Evolutionary conservation across 2,329 filamentous ascomycete genomes (phyloP), one percentile per base, ranked within the genome.

Genomic region (Epichloe uncinata): DNA sequence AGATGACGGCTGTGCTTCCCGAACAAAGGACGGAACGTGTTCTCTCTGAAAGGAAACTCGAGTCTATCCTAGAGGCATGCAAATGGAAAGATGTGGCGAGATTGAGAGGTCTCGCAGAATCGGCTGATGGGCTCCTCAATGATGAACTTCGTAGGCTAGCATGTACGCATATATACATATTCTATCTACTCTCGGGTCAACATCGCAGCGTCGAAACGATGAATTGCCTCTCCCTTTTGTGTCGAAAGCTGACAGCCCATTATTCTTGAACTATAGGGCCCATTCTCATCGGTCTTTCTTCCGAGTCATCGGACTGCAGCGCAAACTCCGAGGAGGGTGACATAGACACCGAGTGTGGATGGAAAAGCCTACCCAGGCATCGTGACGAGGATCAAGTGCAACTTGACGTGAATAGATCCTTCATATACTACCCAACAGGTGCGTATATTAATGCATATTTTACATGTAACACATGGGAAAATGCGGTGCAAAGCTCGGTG

Each of bases 341-440:
- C 16, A n/a, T 5, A 41, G 16, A 45, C n/a, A 40, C 45, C 22
- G 42, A 52, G 9, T 35, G n/a, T 50, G 60, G 66, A 44, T 87
- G 84, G 84, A 69, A 70, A 54, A 61, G 73, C n/a, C 70, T 95
- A 40, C 78, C 84, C 33, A 74, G 68, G n/a, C 93, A 98, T 67
- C 72, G 71, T 35, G 93, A 98, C 60, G 93, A 98, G 66, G 82
- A 85, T 46, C 93, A 98, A 68, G 89, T 98, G 38, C 78, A 83
- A 61, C 76, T 97, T 45, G 93, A 98, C 63, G 93, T 98, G 50
- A 81, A 96, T 67, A 79, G 93, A 50, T 90, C 93, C n/a, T 98
- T 98, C 67, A 85, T 97, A 53, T 94, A 96, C 70, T 98, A 98
- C 65, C 93, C 93, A 12, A 77, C 79, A 54, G 79, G 89, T 93